Evolutionary conservation across 2,329 filamentous ascomycete genomes (phyloP), one percentile per base, ranked within the genome.

Genomic region (Camillea tinctor): DNA sequence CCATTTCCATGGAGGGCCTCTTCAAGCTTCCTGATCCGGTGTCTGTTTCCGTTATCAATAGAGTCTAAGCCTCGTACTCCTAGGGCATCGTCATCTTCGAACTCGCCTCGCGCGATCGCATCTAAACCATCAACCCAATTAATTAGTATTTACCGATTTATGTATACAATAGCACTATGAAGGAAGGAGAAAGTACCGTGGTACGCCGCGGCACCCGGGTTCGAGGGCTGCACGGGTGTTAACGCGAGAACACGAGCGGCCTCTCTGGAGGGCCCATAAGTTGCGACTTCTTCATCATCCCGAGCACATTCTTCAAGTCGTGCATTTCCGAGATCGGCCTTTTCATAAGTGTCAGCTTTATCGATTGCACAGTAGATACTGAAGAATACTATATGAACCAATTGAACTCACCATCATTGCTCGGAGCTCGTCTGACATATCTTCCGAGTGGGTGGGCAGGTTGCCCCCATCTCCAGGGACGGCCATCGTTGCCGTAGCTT

Each of bases 11-110:
- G 26, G 13, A 2, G 3, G 13, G 26, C 7, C 2, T 30, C 7
- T 30, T 11, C 13, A 7, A 11, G 13, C 26, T 21, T 36, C 17
- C 52, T 48, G 15, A 59, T 4, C 4, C 69, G 69, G 36, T 69
- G 68, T 1, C 67, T 63, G 20, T 70, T 64, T 24, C 69, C 69
- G 17, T 50, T 26, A 13, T 69, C 65, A 22, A 70, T 54, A 1
- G 59, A 24, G 52, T 69, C 65, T 23, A 69, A 56, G 4, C 40
- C 53, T 3, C 54, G 61, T 3, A 66, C 66, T 4, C n/a, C 64
- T 8, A 53, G 61, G n/a, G 59, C 60, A 8, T 68, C 68, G 3
- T 63, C 59, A 24, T 69, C 66, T 0, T 69, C 20, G 13, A 71
- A 71, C 0, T 22, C 1, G 3, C 66, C 65, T 6, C 56, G 11